These are phyloP conservation scores for Tulasnella sp. DNA, from an alignment of 768 basidiomycete genomes.

Conservation along the genomic window DNA sequence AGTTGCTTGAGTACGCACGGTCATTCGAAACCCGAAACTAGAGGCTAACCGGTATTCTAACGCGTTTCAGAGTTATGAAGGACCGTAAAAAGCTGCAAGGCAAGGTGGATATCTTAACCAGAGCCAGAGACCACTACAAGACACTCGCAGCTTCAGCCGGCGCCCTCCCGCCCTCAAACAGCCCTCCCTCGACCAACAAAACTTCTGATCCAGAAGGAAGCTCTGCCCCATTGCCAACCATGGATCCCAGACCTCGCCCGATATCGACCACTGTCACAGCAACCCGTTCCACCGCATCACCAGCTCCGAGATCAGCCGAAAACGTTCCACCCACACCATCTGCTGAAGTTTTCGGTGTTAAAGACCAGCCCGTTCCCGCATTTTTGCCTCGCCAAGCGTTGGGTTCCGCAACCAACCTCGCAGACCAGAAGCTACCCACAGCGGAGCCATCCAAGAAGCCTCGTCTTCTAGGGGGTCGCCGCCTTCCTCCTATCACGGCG, in stretches of 20 bases:
- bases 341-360: background rate
- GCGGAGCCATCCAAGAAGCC: background rate
- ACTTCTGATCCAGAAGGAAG: background rate
- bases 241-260: background rate
- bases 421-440: background rate
- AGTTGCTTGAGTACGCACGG: slow-evolving; percentile 14
- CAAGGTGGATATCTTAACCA: slow-evolving; percentile 32
- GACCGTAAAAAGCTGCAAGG: slow-evolving; percentile 29
- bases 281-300: background rate
- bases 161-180: background rate
- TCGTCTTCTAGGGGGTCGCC: background rate
- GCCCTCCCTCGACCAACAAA: background rate
- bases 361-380: background rate
- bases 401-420: background rate
- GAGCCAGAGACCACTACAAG: slow-evolving; percentile 48
- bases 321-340: background rate
- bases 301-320: background rate
- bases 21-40: no score
- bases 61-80: slow-evolving; percentile 16
- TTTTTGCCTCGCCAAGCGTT: background rate
- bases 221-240: background rate
- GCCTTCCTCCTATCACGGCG: background rate
- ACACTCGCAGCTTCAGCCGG: slow-evolving; percentile 8
- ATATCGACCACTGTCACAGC: background rate
- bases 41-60: background rate